These are phyloP conservation scores for Fusarium sp. DNA, from an alignment of 2,329 filamentous ascomycete genomes.

Conservation along the genomic window DNA sequence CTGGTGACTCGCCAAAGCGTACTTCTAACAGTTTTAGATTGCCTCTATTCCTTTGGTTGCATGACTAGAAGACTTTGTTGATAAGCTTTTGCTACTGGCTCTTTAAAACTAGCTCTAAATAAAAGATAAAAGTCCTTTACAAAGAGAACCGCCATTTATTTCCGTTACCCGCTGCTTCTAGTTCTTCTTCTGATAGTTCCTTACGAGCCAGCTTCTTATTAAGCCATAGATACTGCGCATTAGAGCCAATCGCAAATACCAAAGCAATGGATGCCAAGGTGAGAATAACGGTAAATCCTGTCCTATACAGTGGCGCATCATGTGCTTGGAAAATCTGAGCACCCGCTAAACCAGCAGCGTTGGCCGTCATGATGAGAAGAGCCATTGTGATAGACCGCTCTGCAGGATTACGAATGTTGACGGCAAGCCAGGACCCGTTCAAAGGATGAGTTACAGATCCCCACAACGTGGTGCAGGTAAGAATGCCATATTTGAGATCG, in stretches of 20 bases:
- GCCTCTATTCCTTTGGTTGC: too few relatives aligned
- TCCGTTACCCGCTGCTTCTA: neutral
- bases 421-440: conserved; percentile 1
- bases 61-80: too few relatives aligned
- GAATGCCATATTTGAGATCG: conserved; percentile 8
- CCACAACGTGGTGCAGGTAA: neutral
- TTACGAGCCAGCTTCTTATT: neutral
- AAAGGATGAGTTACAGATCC: neutral
- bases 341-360: neutral
- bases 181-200: fast-evolving
- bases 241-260: neutral
- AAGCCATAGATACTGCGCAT: neutral
- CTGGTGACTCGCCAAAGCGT: neutral
- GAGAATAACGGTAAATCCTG: neutral
- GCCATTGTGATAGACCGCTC: conserved; percentile 1
- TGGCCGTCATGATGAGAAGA: neutral
- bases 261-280: neutral
- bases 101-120: too few relatives aligned
- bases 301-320: neutral
- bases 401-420: neutral
- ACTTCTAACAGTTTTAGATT: neutral
- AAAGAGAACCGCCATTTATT: neutral
- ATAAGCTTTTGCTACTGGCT: too few relatives aligned
- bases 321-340: neutral
- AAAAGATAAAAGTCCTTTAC: neutral